These are phyloP conservation scores for Syzygium jambos DNA, from an alignment of 345 rosid genomes.

Conservation along the genomic window DNA sequence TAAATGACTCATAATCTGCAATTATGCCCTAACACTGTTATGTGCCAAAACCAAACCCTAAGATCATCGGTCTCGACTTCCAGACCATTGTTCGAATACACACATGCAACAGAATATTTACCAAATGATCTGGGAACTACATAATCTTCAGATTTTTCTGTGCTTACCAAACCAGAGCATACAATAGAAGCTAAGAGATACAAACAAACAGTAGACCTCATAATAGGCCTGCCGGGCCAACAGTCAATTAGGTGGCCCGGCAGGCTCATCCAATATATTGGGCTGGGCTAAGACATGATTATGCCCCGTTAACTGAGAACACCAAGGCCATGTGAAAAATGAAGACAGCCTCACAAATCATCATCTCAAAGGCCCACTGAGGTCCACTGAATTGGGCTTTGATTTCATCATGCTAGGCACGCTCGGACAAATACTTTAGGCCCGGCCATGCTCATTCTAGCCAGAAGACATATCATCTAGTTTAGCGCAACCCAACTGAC, in stretches of 20 bases:
- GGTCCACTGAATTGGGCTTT: background rate
- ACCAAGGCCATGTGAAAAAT: background rate
- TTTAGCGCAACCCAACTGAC: background rate
- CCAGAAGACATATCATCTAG: background rate
- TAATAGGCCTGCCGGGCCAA: background rate
- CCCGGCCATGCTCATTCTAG: background rate
- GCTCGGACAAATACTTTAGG: background rate
- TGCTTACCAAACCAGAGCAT: background rate
- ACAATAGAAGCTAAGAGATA: background rate
- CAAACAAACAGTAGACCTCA: background rate
- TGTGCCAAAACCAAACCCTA: background rate
- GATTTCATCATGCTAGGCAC: background rate
- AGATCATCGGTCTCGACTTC: background rate
- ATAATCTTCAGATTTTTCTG: background rate
- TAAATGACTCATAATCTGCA: background rate
- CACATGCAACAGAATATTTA: background rate
- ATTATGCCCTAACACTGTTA: background rate
- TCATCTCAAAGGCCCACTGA: background rate
- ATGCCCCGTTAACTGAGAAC: background rate
- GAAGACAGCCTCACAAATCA: background rate
- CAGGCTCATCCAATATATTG: background rate
- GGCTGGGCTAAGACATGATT: background rate
- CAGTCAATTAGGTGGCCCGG: background rate
- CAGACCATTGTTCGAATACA: background rate
- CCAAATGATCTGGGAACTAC: background rate